Evolutionary conservation across 257 asterid genomes (phyloP).

Genomic region (Scutellaria galericulata): DNA sequence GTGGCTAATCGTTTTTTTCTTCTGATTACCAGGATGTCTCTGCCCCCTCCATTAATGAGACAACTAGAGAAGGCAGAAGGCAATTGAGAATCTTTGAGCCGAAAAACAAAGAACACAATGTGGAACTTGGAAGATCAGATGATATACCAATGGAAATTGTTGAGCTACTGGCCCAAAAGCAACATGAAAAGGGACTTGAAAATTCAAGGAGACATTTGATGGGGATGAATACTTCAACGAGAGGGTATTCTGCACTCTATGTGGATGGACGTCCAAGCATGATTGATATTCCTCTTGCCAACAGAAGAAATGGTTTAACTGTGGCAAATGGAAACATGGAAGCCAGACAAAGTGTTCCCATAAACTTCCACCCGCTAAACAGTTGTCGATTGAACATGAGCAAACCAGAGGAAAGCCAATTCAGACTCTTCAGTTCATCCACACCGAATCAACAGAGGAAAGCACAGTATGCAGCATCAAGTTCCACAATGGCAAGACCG

Average conservation of each 20-base stretch:
- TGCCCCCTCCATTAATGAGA: constrained; percentile 37
- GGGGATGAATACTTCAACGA: constrained; percentile 31
- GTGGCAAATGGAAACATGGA: constrained; percentile 35
- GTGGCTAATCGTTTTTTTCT: constrained; percentile 21
- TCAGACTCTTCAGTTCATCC: constrained; percentile 43
- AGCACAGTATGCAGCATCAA: constrained; percentile 41
- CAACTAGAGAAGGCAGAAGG: constrained; percentile 41
- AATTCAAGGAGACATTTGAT: constrained; percentile 37
- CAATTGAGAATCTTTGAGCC: constrained; percentile 26
- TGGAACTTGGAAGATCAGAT: constrained; percentile 51
- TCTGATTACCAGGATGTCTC: constrained; percentile 44
- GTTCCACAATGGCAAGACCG: constrained; percentile 42
- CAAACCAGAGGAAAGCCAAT: constrained; percentile 38
- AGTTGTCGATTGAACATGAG: constrained; percentile 34
- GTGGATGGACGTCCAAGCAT: constrained; percentile 36
- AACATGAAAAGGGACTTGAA: constrained; percentile 64
- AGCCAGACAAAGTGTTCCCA: constrained; percentile 24
- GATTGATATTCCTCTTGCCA: constrained; percentile 35
- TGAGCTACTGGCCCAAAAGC: constrained; percentile 72
- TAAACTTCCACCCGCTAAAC: constrained; percentile 35
- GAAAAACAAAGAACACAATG: constrained; percentile 39
- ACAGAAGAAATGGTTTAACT: constrained; percentile 36
- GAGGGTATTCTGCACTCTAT: constrained; percentile 39
- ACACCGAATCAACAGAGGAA: constrained; percentile 48
- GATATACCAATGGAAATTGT: constrained; percentile 91